Conservation (phyloP, 768 basidiomycete genomes). For the Termitomyces titanicus region DNA sequence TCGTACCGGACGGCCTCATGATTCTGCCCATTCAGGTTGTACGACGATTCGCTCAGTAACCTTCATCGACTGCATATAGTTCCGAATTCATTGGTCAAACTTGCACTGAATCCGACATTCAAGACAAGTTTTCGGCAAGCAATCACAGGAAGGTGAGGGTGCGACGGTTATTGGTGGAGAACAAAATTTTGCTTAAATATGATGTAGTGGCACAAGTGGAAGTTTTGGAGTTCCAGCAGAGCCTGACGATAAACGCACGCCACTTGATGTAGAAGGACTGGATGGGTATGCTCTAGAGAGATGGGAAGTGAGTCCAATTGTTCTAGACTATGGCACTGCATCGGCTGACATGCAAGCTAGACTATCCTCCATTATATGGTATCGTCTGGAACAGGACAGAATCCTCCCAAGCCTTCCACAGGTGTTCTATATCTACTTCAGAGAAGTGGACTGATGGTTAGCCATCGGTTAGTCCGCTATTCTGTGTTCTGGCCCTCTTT, state of each 20-base stretch:
- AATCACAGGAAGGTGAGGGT: conserved; percentile 79
- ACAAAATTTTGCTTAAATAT: neutral
- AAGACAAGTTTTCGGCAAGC: conserved; percentile 79
- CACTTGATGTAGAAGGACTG: conserved; percentile 55
- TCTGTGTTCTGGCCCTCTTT: conserved; percentile 6
- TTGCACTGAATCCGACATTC: conserved; percentile 71
- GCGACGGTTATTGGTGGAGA: neutral
- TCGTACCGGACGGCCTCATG: conserved; percentile 11
- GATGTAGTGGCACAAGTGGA: conserved; percentile 60
- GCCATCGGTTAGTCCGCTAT: conserved; percentile 46
- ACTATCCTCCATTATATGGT: conserved; percentile 99
- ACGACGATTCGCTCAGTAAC: conserved; percentile 63
- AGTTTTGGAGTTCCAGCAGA: conserved; percentile 83
- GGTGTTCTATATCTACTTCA: conserved; percentile 83
- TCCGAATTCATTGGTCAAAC: conserved; percentile 52
- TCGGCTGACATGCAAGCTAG: conserved; percentile 34
- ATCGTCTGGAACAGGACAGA: conserved; percentile 79
- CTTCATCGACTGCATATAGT: conserved; percentile 70
- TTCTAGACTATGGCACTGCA: neutral
- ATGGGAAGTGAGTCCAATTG: conserved; percentile 69
- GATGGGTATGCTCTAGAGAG: conserved; percentile 82
- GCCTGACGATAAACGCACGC: conserved; percentile 54
- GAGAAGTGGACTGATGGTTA: conserved; percentile 84
- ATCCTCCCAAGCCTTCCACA: conserved; percentile 71
- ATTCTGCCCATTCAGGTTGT: conserved; percentile 45